These are phyloP conservation scores for Colletotrichum orbiculare DNA, from an alignment of 2,329 filamentous ascomycete species.

Conservation along the genomic window DNA sequence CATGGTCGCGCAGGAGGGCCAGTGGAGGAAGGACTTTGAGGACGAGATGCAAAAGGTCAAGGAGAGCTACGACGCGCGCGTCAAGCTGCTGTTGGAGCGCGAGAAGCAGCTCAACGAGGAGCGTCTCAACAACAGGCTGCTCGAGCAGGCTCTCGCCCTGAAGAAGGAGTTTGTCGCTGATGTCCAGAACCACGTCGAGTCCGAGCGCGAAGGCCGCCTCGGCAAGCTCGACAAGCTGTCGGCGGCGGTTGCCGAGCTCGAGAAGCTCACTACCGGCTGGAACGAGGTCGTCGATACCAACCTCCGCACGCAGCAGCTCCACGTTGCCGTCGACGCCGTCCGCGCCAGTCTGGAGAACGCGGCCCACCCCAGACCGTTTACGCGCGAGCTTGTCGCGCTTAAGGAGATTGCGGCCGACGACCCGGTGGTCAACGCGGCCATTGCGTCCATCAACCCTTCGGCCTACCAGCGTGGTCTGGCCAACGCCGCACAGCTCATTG, in stretches of 20 bases:
- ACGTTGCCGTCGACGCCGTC: conserved; percentile 94
- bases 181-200: conserved; percentile 84
- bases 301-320: conserved; percentile 93
- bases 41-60: conserved; percentile 84
- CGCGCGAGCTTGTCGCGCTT: conserved; percentile 91
- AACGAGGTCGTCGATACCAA: conserved; percentile 91
- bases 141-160: conserved; percentile 90
- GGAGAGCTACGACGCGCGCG: conserved; percentile 81
- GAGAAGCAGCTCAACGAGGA: conserved; percentile 85
- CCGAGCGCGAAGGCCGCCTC: conserved; percentile 87
- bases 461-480: conserved; percentile 95
- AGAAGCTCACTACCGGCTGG: conserved; percentile 89
- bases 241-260: conserved; percentile 81
- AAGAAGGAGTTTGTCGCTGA: conserved; percentile 86
- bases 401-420: conserved; percentile 91
- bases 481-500: conserved; percentile 85
- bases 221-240: conserved; percentile 87
- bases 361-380: conserved; percentile 82
- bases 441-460: conserved; percentile 93
- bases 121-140: conserved; percentile 83
- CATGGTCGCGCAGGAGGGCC: conserved; percentile 82
- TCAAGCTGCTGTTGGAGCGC: conserved; percentile 81
- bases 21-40: conserved; percentile 89
- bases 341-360: conserved; percentile 83
- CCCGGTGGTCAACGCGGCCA: conserved; percentile 89